A percentile compares a stretch with the other conserved stretches of the same genome.
These are phyloP conservation scores for Mycena albidolilacea DNA, from an alignment of 768 basidiomycete genomes.

Conservation along the genomic window DNA sequence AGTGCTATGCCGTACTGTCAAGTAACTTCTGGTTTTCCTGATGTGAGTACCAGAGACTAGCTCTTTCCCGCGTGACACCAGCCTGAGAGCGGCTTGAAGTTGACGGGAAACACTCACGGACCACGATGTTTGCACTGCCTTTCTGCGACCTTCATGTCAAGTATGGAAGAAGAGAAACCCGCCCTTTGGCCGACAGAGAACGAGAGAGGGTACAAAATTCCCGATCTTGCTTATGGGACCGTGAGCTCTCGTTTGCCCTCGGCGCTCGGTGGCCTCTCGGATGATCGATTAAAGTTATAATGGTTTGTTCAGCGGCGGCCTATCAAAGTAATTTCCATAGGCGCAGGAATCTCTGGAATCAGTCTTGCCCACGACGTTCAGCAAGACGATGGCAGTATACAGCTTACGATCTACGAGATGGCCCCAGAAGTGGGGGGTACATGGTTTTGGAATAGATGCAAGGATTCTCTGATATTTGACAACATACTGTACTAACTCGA, in stretches of 20 bases:
- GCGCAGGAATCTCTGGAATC: conserved; percentile 64
- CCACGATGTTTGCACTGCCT: neutral
- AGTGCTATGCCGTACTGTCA: too few relatives aligned
- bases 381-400: conserved; percentile 52
- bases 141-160: neutral
- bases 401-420: conserved; percentile 64
- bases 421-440: conserved; percentile 62
- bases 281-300: neutral
- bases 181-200: neutral
- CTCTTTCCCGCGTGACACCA: neutral
- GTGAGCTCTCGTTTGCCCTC: conserved; percentile 11
- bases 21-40: too few relatives aligned
- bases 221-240: conserved; percentile 5
- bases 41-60: too few relatives aligned
- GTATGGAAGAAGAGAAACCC: neutral
- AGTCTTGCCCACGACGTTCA: conserved; percentile 44
- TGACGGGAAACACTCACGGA: too few relatives aligned
- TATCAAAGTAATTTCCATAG: conserved; percentile 60
- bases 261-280: neutral
- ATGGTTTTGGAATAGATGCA: conserved; percentile 58
- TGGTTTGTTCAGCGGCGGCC: conserved; percentile 45
- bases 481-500: neutral
- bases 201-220: neutral
- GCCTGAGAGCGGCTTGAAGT: neutral
- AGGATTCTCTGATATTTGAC: conserved; percentile 7